phyloP scores from a whole-genome alignment of 441 rosid genomes.

The Populus trichocarpa region DNA sequence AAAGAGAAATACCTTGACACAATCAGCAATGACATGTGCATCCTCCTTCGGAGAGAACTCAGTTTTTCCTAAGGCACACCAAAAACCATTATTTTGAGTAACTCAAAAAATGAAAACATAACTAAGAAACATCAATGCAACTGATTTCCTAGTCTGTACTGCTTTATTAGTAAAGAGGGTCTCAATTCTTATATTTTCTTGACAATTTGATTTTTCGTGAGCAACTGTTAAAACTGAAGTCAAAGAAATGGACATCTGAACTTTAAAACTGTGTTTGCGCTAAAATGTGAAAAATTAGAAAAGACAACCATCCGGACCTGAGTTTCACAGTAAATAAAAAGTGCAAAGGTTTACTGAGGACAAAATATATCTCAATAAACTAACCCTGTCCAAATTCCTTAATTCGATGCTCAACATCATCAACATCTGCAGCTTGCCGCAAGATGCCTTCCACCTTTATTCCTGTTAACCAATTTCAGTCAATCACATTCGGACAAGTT shows the following conservation, averaged over 20 bases:
- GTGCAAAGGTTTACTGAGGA: background rate
- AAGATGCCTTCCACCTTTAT: conserved; percentile 86
- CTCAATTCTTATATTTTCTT: background rate
- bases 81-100: conserved; percentile 11
- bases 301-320: background rate
- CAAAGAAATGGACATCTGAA: background rate
- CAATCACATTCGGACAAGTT: conserved; percentile 22
- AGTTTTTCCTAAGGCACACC: conserved; percentile 59
- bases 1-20: conserved; percentile 69
- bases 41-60: conserved; percentile 78
- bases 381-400: conserved; percentile 92
- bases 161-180: conserved; percentile 8
- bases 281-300: background rate
- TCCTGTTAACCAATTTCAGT: conserved; percentile 51
- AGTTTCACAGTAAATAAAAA: background rate
- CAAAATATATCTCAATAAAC: conserved; percentile 19
- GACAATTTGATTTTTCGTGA: background rate
- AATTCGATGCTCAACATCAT: conserved; percentile 88
- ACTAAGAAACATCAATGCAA: background rate
- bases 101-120: background rate
- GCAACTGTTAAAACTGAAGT: background rate
- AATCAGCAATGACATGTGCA: conserved; percentile 92
- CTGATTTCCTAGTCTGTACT: conserved; percentile 12
- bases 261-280: background rate
- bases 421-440: conserved; percentile 99